Evolutionary conservation across 2,329 filamentous ascomycete species (phyloP), one percentile per base, ranked within the genome.

Genomic region (Emericellopsis atlantica): DNA sequence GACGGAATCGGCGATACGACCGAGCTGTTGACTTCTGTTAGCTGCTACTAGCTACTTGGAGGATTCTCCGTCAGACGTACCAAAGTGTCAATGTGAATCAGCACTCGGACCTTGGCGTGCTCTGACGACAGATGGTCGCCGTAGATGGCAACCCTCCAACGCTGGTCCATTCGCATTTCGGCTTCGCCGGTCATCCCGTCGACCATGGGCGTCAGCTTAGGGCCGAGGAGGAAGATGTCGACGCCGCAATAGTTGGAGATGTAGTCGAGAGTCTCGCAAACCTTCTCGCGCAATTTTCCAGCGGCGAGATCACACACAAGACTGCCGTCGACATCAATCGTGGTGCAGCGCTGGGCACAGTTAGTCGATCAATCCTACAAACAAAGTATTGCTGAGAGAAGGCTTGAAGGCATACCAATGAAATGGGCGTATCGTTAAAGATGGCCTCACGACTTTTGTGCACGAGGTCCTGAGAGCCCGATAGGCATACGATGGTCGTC

Each of bases 51-150:
- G 8, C 12, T 9, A 9, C 26, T 29, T 9, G 12, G 26, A 29
- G 4, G 26, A 9, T 29, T 29, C 9, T 29, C 26, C 9, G 23
- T 14, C 26, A 29, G 36, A 39, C 46, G 45, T 73, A 92, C 85
- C 66, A 94, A 77, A 62, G 88, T 86, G 60, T 98, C 92, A 57
- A 98, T 96, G 72, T 95, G 92, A 60, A 96, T 94, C 59, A 98
- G 68, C 33, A 95, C 81, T 49, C 92, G 79, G 15, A 90, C 95
- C 72, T 98, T 98, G 42, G 92, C 92, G 62, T 96, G 90, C 62
- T 98, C 92, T 23, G 87, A 84, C 49, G 88, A 95, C 65, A 96
- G 79, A 62, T 92, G 82, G 57, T 98, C 92, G 41, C 92, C 90
- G 54, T 92, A 98, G 48, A 98, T 93, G 51, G 87, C 84, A 45